These are phyloP conservation scores for Cryptococcus sp. DNA, from an alignment of 1,284 basidiomycete species.

Conservation along the genomic window DNA sequence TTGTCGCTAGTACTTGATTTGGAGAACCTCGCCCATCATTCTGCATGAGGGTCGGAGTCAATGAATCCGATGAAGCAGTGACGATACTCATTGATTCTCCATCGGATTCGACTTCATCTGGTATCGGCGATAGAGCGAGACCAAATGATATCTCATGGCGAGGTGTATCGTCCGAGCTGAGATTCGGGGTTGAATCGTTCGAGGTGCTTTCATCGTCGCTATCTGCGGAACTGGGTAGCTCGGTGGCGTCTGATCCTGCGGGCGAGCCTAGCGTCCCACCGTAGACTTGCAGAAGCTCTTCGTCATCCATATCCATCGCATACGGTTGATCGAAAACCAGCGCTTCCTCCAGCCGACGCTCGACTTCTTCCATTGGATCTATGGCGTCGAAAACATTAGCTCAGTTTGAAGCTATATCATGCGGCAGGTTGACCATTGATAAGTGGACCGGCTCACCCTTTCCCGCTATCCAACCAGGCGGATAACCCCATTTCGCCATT, in stretches of 20 bases:
- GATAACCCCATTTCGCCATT: constrained; percentile 36
- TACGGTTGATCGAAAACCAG: constrained; percentile 4
- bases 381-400: neutral
- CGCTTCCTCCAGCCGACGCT: constrained; percentile 7
- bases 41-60: neutral
- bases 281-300: constrained; percentile 15
- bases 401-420: neutral
- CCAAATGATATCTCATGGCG: neutral
- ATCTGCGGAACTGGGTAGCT: neutral
- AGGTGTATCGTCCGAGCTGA: neutral
- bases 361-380: constrained; percentile 22
- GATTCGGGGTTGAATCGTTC: neutral
- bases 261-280: constrained; percentile 17
- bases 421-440: neutral
- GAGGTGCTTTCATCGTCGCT: neutral
- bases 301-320: constrained; percentile 9
- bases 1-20: neutral
- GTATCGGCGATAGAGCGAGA: neutral
- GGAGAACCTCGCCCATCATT: neutral
- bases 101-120: neutral
- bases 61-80: neutral
- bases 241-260: neutral
- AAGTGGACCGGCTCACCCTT: constrained; percentile 14
- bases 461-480: constrained; percentile 27
- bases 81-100: neutral